Conservation (phyloP, 352 stramenopile species). For the Ophiocytium majus region DNA sequence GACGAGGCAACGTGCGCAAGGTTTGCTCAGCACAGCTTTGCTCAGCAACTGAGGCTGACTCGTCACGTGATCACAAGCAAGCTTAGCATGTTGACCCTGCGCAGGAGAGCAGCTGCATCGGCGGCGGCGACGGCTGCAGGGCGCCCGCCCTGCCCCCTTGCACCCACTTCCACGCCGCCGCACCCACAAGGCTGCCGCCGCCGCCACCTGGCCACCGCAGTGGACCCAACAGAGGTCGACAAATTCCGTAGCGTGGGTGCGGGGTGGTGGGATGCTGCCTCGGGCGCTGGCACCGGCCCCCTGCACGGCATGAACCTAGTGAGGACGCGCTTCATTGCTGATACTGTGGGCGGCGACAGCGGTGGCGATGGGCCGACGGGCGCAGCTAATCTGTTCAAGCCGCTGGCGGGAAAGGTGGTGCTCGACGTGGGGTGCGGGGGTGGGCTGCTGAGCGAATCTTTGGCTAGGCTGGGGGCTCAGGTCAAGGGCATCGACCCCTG, state of each 20-base stretch:
- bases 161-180: too few species aligned
- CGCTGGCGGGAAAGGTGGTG: conserved; percentile 54
- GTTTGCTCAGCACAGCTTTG: too few species aligned
- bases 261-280: conserved; percentile 56
- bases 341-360: background rate
- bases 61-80: too few species aligned
- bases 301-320: conserved; percentile 61
- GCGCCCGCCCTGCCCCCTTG: too few species aligned
- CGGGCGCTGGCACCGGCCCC: conserved; percentile 53
- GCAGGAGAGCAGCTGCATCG: too few species aligned
- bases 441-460: conserved; percentile 69
- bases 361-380: background rate
- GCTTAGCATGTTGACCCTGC: too few species aligned
- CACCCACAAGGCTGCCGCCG: too few species aligned
- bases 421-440: conserved; percentile 76
- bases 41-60: too few species aligned
- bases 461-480: conserved; percentile 68
- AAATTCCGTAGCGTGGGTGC: conserved; percentile 42
- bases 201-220: too few species aligned
- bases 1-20: too few species aligned
- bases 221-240: conserved; percentile 33
- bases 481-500: conserved; percentile 71
- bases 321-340: conserved; percentile 17
- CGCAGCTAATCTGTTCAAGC: conserved; percentile 28
- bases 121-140: too few species aligned